Base-by-base conservation (phyloP, 2,329 filamentous ascomycete genomes). In the Tolypocladium tundrense region DNA sequence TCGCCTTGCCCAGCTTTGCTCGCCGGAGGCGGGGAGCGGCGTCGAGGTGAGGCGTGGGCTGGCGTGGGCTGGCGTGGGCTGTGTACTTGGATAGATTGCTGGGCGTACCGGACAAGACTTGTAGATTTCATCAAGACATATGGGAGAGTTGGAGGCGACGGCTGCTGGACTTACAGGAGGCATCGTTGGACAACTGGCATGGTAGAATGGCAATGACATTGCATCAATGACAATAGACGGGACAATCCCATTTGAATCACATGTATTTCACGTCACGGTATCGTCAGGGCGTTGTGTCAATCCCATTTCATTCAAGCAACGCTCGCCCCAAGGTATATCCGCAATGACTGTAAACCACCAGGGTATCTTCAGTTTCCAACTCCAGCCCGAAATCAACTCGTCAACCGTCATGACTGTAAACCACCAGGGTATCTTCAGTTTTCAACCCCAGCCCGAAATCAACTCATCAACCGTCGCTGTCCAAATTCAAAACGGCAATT, bases 1-100 rank as follows among this genome's bases (percentile, higher is more conserved):
- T 61, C 31, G 57, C 63, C 4, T 59, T 72, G 24, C 64, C 70
- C 14, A 60, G 51, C 40, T 70, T 72, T 60, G 61, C 68, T 33
- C 67, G 69, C 9, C 63, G 69, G 48, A 64, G 69, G 39, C 69
- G 59, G 51, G 62, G 64, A n/a, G 54, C 57, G 16, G 53, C 59
- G 16, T 51, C 48, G 27, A 8, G 45, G 16, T 27, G 6, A 50
- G 7, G 7, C 8, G 7, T 8, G 14, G 14, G 3, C 27, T 4
- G 24, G 24, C 24, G 24, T 27, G 24, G 14, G 3, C 27, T 4
- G 24, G 24, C 24, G 24, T 27, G 24, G 24, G 24, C 24, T 27
- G 24, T 27, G 24, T 27, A 27, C 24, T 33, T 50, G 24, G 45
- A 50, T 33, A 8, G 21, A 27, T 4, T 48, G 24, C 43, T 19